Evolutionary conservation across 208 protist species (phyloP), one percentile per base, ranked within the genome.

Genomic region (Vickermania spadyakhi): DNA sequence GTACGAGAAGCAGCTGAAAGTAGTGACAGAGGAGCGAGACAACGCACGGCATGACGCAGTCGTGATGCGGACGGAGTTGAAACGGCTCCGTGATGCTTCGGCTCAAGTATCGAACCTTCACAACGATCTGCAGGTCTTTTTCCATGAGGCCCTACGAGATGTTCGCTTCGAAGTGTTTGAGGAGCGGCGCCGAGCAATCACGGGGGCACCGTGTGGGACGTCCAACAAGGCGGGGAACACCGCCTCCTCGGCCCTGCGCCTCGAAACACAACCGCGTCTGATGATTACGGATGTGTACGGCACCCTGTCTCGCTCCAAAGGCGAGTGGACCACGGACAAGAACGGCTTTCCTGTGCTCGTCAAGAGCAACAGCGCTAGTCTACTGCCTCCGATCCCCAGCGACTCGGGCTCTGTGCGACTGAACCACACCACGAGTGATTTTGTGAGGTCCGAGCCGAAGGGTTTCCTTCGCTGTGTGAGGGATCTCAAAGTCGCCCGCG

Each of bases 121-220:
- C 23, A 74, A 70, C 18, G 91, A 96, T 28, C 69, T 97, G 26
- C 83, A 97, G 63, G 36, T 59, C 22, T 97, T 94, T 58, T 97
- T 97, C 70, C 66, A 88, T 60, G 77, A 77, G 1, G 89, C 91
- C 0, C 66, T 97, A 21, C 59, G 56, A 1, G 74, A 94, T 42
- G 89, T 97, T n/a, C 79, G 82, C 3, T 30, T 50, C 22, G 67
- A 81, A 26, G 64, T 85, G 23, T 42, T 87, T 21, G 65, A 75
- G 55, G 86, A 95, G 67, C 74, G 81, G 0, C 76, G 73, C 0
- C 60, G 66, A 36, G 22, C 27, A 18, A 54, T 76, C 1, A 4
- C 62, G 13, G 31, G 14, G 2, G 51, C n/a, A 4, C 41, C 59
- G 28, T 26, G 41, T 2, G 56, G 51, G 2, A 7, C 31, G 14